Conservation (phyloP, 768 basidiomycete species). For the Podaxis sp. region DNA sequence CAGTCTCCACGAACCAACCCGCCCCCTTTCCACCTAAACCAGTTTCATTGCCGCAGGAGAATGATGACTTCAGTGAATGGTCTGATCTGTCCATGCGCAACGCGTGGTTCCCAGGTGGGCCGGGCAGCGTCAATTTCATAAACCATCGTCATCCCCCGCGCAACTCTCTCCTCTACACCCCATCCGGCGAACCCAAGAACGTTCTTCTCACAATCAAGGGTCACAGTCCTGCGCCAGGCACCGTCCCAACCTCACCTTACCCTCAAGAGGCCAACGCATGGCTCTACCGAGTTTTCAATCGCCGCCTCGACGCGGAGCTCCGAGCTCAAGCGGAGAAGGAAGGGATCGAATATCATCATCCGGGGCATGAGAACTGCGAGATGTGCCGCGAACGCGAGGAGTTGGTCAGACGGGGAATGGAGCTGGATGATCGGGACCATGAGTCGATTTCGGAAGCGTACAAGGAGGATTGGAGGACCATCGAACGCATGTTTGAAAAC, state of each 20-base stretch:
- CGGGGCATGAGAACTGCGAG: slow-evolving; percentile 3
- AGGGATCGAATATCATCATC: slow-evolving; percentile 12
- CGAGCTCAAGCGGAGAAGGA: not conserved
- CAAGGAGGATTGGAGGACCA: slow-evolving; percentile 12
- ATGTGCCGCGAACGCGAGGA: slow-evolving; percentile 21
- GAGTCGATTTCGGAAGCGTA: slow-evolving; percentile 8
- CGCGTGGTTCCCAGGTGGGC: slow-evolving; percentile 38
- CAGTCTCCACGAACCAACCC: not conserved
- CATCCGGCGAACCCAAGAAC: not conserved
- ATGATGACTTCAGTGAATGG: slow-evolving; percentile 3
- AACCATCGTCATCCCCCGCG: not conserved
- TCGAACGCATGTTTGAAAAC: slow-evolving; percentile 17
- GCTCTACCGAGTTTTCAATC: slow-evolving; percentile 41
- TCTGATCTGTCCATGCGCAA: slow-evolving; percentile 29
- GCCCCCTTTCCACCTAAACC: not conserved
- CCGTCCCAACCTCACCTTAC: slow-evolving; percentile 8
- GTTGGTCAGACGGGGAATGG: slow-evolving; percentile 14
- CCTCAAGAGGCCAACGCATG: slow-evolving; percentile 18
- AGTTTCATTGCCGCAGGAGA: not conserved
- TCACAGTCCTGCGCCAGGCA: not conserved
- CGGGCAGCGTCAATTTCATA: slow-evolving; percentile 18
- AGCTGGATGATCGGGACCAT: not conserved
- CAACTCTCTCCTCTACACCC: not conserved
- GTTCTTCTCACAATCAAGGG: not conserved
- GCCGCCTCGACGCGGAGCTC: slow-evolving; percentile 22